Conservation (phyloP, 805 yeast species). For the Metschnikowia amazonensis region DNA sequence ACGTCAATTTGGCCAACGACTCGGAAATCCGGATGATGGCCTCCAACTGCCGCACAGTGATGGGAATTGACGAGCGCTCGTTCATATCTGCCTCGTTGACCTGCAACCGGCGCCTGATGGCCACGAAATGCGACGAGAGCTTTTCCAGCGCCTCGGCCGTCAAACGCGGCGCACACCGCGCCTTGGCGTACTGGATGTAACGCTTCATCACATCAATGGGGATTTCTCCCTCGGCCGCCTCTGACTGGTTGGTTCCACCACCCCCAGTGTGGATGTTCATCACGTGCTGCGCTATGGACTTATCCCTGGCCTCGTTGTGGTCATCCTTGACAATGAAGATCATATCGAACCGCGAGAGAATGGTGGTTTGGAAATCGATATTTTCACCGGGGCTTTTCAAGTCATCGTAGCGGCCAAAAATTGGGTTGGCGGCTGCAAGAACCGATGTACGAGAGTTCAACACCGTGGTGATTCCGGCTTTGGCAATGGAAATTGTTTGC, state of each 20-base stretch:
- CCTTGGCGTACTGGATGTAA: constrained; percentile 84
- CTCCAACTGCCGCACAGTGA: constrained; percentile 95
- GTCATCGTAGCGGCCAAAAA: constrained; percentile 94
- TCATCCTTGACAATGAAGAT: constrained; percentile 95
- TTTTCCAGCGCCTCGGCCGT: constrained; percentile 86
- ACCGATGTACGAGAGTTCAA: constrained; percentile 95
- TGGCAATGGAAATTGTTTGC: constrained; percentile 97
- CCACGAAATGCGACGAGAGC: constrained; percentile 87
- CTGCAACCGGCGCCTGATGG: constrained; percentile 79
- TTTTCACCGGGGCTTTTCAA: constrained; percentile 96
- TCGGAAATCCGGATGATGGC: constrained; percentile 96
- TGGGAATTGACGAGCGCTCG: constrained; percentile 92
- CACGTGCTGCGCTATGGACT: constrained; percentile 89
- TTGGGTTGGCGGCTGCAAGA: constrained; percentile 96
- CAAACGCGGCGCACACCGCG: constrained; percentile 89
- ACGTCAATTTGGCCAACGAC: constrained; percentile 80
- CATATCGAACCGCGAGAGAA: constrained; percentile 97
- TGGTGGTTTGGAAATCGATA: constrained; percentile 95
- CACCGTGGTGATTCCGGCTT: constrained; percentile 97
- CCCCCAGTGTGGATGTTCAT: constrained; percentile 87
- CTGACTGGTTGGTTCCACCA: constrained; percentile 35
- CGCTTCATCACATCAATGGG: constrained; percentile 89
- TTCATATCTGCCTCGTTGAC: constrained; percentile 75
- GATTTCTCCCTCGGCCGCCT: constrained; percentile 69
- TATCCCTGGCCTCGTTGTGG: constrained; percentile 81